Conservation (phyloP, 1,284 basidiomycete genomes). For the Apiotrichum porosum region DNA sequence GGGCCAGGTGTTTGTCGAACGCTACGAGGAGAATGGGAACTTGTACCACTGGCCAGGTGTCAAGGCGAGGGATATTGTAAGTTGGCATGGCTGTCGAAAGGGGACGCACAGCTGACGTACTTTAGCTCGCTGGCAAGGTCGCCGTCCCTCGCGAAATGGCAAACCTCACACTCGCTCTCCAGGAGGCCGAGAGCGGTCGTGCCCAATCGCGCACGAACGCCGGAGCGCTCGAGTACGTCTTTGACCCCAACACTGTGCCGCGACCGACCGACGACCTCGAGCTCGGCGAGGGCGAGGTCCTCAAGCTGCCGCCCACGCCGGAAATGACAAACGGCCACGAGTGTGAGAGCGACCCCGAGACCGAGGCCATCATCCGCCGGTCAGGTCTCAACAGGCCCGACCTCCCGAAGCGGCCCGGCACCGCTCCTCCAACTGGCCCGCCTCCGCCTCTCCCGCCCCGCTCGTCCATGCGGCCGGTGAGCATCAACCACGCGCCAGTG, state of each 20-base stretch:
- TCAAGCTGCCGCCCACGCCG: constrained; percentile 51
- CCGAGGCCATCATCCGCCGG: constrained; percentile 25
- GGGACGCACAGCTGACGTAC: too few relatives aligned
- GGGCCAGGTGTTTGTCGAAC: constrained; percentile 51
- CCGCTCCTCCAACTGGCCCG: background rate
- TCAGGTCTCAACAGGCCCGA: constrained; percentile 32
- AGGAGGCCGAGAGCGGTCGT: constrained; percentile 53
- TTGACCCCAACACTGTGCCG: constrained; percentile 19
- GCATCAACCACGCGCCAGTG: background rate
- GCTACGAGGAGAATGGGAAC: constrained; percentile 47
- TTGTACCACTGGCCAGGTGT: constrained; percentile 50
- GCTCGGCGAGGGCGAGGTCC: constrained; percentile 47
- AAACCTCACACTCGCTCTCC: constrained; percentile 48
- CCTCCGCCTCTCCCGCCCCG: constrained; percentile 2
- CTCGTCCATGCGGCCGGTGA: background rate
- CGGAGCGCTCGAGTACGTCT: constrained; percentile 34
- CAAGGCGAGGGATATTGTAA: constrained; percentile 49
- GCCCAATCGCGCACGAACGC: constrained; percentile 48
- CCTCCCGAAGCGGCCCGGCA: constrained; percentile 20
- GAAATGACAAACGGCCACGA: constrained; percentile 43
- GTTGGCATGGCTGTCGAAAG: constrained; percentile 7
- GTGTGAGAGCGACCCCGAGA: constrained; percentile 39
- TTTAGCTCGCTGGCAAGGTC: constrained; percentile 50
- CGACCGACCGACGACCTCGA: constrained; percentile 4
- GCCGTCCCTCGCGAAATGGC: constrained; percentile 49